These are phyloP conservation scores for Hypoxylon sp. DNA, from an alignment of 2,329 filamentous ascomycete genomes.

Conservation along the genomic window DNA sequence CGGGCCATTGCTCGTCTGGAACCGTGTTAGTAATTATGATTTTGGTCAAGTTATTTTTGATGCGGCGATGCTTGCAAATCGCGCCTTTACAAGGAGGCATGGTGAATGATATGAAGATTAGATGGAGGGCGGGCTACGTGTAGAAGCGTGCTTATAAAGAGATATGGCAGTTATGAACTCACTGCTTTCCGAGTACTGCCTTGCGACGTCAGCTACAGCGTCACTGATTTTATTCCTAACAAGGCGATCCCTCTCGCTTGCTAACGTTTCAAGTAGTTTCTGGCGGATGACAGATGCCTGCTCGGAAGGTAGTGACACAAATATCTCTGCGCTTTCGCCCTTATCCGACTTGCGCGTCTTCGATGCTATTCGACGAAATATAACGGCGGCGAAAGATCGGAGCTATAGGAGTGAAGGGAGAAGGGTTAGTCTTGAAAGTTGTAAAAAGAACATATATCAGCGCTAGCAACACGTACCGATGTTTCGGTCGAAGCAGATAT, in stretches of 20 bases:
- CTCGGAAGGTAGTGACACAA: conserved; percentile 79
- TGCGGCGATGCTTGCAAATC: not conserved
- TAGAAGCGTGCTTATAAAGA: not conserved
- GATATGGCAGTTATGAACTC: conserved; percentile 52
- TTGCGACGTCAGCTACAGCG: conserved; percentile 93
- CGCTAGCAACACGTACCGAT: conserved; percentile 66
- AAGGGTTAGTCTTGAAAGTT: conserved; percentile 31
- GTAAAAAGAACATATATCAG: not conserved
- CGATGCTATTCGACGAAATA: conserved; percentile 93
- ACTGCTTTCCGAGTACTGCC: conserved; percentile 95
- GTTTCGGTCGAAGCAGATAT: conserved; percentile 81
- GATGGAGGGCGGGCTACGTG: not conserved
- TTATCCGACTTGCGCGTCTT: conserved; percentile 83
- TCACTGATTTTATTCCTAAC: conserved; percentile 97
- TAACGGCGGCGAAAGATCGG: conserved; percentile 90
- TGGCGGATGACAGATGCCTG: conserved; percentile 83
- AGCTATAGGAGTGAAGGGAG: conserved; percentile 65
- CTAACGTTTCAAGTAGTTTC: conserved; percentile 83
- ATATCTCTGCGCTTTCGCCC: conserved; percentile 82
- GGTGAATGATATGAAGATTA: not conserved
- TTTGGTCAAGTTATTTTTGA: not conserved
- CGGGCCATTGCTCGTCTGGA: conserved; percentile 86
- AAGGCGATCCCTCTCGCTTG: conserved; percentile 75
- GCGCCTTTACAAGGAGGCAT: conserved; percentile 1
- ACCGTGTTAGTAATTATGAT: conserved; percentile 37